A percentile compares a stretch with the other conserved stretches of the same genome.
phyloP scores from a whole-genome alignment of 805 yeast species.

The Wickerhamiella nectarea region DNA sequence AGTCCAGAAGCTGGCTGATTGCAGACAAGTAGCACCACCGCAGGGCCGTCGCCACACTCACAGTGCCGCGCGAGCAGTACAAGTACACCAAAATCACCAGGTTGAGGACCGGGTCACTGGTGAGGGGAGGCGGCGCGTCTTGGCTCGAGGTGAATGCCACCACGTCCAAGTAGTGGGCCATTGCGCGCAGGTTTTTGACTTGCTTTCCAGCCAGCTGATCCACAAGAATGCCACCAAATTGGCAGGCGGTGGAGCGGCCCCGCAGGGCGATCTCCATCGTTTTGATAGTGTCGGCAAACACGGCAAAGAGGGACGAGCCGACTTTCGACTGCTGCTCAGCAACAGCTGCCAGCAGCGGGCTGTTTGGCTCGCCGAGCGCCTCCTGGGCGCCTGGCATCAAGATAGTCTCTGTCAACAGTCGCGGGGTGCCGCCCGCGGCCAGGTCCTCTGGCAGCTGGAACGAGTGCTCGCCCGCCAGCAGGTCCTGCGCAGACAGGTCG shows the following conservation, averaged over 20 bases:
- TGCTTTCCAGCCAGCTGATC: slow-evolving; percentile 29
- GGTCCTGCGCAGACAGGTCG: slow-evolving; percentile 6
- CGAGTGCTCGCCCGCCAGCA: not conserved
- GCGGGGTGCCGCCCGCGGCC: no score
- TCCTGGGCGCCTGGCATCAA: not conserved
- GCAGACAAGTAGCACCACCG: not conserved
- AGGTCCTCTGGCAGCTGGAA: not conserved
- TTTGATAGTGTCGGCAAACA: not conserved
- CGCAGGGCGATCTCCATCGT: slow-evolving; percentile 16
- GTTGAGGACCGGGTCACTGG: slow-evolving; percentile 6
- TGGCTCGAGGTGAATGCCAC: no score
- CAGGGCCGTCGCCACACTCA: slow-evolving; percentile 2
- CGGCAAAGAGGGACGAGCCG: not conserved
- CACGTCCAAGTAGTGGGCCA: slow-evolving; percentile 15
- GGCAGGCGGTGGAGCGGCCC: slow-evolving; percentile 15
- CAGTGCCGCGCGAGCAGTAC: not conserved
- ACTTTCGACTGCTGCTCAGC: not conserved
- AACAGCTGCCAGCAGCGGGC: not conserved
- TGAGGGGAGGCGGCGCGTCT: no score
- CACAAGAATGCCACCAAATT: slow-evolving; percentile 33
- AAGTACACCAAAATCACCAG: not conserved
- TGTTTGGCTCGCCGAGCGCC: not conserved
- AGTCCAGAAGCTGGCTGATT: not conserved
- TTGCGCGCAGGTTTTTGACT: slow-evolving; percentile 16
- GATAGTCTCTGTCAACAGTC: not conserved